Conservation (phyloP, 106 monocot species). For the Gastrodia elata region DNA sequence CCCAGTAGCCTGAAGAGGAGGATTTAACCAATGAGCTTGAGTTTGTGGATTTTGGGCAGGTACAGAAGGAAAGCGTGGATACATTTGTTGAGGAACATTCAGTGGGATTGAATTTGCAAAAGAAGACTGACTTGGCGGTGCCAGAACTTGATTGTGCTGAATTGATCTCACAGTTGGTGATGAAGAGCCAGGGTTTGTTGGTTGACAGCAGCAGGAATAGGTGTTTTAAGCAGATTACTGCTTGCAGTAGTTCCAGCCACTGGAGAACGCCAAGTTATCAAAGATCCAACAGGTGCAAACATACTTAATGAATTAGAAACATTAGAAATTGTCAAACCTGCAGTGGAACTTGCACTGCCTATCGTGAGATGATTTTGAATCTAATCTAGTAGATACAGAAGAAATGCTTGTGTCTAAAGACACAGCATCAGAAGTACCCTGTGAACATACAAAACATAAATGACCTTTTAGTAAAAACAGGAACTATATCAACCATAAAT, state of each 20-base stretch:
- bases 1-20: conserved; percentile 33
- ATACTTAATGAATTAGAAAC: conserved; percentile 20
- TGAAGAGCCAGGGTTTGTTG: conserved; percentile 22
- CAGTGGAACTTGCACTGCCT: conserved; percentile 15
- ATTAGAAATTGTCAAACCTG: conserved; percentile 5
- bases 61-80: conserved; percentile 32
- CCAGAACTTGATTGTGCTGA: conserved; percentile 17
- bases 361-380: conserved; percentile 15
- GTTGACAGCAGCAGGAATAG: conserved; percentile 12
- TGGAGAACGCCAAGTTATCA: conserved; percentile 26
- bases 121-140: conserved; percentile 33
- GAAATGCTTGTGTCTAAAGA: conserved; percentile 2
- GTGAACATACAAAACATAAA: conserved; percentile 17
- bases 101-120: conserved; percentile 19
- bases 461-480: neutral
- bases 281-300: conserved; percentile 13
- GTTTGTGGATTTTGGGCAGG: conserved; percentile 16
- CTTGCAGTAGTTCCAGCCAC: conserved; percentile 17
- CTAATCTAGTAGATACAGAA: conserved; percentile 17
- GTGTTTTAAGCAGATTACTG: conserved; percentile 12
- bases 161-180: conserved; percentile 21
- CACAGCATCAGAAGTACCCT: conserved; percentile 23
- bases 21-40: conserved; percentile 63
- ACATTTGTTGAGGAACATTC: conserved; percentile 33
- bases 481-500: neutral